Base-by-base conservation (phyloP, 2,329 filamentous ascomycete species). In the Sarocladium strictum region DNA sequence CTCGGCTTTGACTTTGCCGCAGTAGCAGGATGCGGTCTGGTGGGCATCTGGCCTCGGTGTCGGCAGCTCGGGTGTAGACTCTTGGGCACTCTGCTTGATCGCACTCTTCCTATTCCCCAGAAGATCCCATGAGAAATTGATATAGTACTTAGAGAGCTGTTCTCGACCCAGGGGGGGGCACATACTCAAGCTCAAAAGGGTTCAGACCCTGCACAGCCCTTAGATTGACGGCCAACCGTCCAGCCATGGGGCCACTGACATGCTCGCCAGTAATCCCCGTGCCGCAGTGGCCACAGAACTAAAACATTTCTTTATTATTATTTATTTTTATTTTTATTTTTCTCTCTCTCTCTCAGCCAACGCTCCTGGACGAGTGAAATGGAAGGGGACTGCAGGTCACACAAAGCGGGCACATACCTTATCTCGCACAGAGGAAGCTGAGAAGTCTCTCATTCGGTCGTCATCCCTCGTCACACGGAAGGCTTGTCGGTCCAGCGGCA, bases 201-300 rank as follows among this genome's bases (percentile, higher is more conserved):
- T 63, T 61, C 10, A 65, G 47, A 2, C 55, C 63, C 37, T 56
- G 55, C 3, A 66, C 33, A 2, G 62, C 53, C 24, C 61, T 57
- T 5, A 63, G 51, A 38, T 67, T 69, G 33, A 68, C 56, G 17
- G 61, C 45, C 1, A 54, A 32, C 37, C 60, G 59, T 1, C 59
- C 64, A 14, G 35, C 37, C 15, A 64, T 51, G 0, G 60, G 56
- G 1, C 66, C 66, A 0, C 35, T 45, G 1, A 38, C 24, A 54
- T 69, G 65, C 41, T 61, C 56, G 15, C 63, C 63, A 1, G 56
- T 55, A 1, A 68, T 32, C 4, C 61, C 59, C 1, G 62, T 67
- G 1, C 62, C 65, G 32, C 66, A 69, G 2, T 56, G 17, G 1
- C 35, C 37, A 54, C 66, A 67, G 41, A 68, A 68, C 66, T 66